Evolutionary conservation across 1,139 yeast genomes (phyloP), one percentile per base, ranked within the genome.

Genomic region (Wickerhamiella pararugosa): DNA sequence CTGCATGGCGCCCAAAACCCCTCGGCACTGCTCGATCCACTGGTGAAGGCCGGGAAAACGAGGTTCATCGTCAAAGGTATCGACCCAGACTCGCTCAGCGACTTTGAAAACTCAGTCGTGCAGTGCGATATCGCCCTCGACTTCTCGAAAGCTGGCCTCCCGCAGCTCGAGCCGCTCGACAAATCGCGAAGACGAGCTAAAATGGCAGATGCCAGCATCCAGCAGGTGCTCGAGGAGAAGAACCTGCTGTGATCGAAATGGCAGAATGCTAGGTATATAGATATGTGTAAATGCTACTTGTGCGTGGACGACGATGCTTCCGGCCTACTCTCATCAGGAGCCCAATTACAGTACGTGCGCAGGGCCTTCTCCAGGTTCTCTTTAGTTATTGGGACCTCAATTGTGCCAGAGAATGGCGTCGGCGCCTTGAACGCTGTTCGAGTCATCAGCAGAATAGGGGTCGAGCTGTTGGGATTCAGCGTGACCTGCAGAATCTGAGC

Each of bases 401-500:
- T 60, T 3, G 81, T 76, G 39, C 74, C 77, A 47, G 76, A 79
- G 60, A 84, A 84, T n/a, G 69, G 46, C 29, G 67, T 64, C 1
- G 51, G 50, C 0, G 92, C 87, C 47, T 82, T 94, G 45, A 75
- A 73, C 25, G 75, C 74, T 79, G 2, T 79, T 77, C 1, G 95
- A 80, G 37, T 81, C 63, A 0, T 92, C 87, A 36, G 32, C 25
- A 87, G 69, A 8, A 87, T 70, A 0, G 93, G 93, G 0, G 96
- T 82, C 29, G 66, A 67, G 0, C 81, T 69, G 55, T 90, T 90
- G 26, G 74, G 69, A 30, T 90, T 80, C 37, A 76, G 73, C 0
- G 96, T 87, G 50, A 74, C 75, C 53, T 76, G 77, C 45, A 90
- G 74, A 49, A 90, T 65, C 50, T 81, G 78, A 5, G 80, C 80